phyloP scores from a whole-genome alignment of 2,329 filamentous ascomycete species.

The Xylariales sp. region DNA sequence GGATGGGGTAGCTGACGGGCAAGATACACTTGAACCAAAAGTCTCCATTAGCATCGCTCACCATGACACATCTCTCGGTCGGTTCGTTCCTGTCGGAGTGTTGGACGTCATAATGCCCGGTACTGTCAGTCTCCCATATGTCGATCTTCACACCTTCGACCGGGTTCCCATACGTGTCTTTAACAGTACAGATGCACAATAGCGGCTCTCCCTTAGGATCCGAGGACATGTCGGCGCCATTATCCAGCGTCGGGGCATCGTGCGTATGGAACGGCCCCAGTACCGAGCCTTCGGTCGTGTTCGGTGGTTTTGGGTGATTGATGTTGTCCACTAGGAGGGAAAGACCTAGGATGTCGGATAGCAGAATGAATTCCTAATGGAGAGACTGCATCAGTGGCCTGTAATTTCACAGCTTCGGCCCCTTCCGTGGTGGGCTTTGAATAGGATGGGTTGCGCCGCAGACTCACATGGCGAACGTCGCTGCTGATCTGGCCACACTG shows the following conservation, averaged over 20 bases:
- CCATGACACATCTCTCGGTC: conserved; percentile 78
- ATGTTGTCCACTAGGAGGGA: conserved; percentile 85
- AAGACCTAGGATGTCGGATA: conserved; percentile 82
- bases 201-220: conserved; percentile 77
- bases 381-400: conserved; percentile 20
- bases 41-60: conserved; percentile 74
- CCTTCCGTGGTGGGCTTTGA: background rate
- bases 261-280: conserved; percentile 87
- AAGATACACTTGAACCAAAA: conserved; percentile 91
- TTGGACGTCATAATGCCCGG: conserved; percentile 87
- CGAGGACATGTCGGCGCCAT: conserved; percentile 73
- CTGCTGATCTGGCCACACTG: conserved; percentile 78
- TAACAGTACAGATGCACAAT: conserved; percentile 78
- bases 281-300: conserved; percentile 80
- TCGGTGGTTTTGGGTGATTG: conserved; percentile 81
- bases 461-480: conserved; percentile 75
- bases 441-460: background rate
- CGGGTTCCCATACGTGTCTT: conserved; percentile 71
- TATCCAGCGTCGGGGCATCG: conserved; percentile 69
- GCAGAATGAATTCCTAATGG: conserved; percentile 79
- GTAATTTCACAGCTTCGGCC: background rate
- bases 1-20: conserved; percentile 87
- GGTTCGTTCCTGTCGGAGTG: conserved; percentile 70
- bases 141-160: conserved; percentile 77
- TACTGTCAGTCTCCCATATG: conserved; percentile 86